Evolutionary conservation across 768 basidiomycete species (phyloP), one percentile per base, ranked within the genome.

Genomic region (Mycena albidolilacea): DNA sequence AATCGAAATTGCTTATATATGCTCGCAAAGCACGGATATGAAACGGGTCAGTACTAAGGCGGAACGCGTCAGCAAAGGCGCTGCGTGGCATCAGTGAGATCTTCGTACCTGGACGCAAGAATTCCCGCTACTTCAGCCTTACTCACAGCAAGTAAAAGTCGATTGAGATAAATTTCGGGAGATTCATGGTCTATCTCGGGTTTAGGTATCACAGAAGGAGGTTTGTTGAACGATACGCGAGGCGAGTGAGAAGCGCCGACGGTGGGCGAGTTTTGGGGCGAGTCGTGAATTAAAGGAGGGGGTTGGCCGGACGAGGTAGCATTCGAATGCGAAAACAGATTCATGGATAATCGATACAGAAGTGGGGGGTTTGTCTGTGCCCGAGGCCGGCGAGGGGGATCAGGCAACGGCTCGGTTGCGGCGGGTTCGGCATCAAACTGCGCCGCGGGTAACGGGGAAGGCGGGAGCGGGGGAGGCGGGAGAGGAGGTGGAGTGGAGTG

Each of bases 111-210:
- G 17, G 94, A 90, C 41, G 97, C 96, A 35, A 98, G 82, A 15
- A 96, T 88, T 23, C 88, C 87, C 0, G 94, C 93, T 50, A 98
- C 85, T 77, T 98, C 97, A 1, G 91, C 88, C 79, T 94, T 93
- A 75, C 87, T 90, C 11, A 96, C 90, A 43, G 88, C 87, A 19
- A 88, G 82, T 50, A 87, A 82, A 52, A 99, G 82, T 71, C 95
- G 87, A 14, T 82, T 79, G 39, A 98, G 81, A 82, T 95, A 98
- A 2, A 82, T 80, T 69, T 91, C 91, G 1, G 93, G 90, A 30
- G 91, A 88, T 81, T 97, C 96, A 43, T 88, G 89, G 46, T 86
- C 83, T 19, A 79, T 74, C 44, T 81, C 82, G 2, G 92, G 92
- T 77, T 85, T 87, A 38, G 91, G 86, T 50, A 89, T 82, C 64